Evolutionary conservation across 1,139 yeast genomes (phyloP), one percentile per base, ranked within the genome.

Genomic region (Blastobotrys apis): DNA sequence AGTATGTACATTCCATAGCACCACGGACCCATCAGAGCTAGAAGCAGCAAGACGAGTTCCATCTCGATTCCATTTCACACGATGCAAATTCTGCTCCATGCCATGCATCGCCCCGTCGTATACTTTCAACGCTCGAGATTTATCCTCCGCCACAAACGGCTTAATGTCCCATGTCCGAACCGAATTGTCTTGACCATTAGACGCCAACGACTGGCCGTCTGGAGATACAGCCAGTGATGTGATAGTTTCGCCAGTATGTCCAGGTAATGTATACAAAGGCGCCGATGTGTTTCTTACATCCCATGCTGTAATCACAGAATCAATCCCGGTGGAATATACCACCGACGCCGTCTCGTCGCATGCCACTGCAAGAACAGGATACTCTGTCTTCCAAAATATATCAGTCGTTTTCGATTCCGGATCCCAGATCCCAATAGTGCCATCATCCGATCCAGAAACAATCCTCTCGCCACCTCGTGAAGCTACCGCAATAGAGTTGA

Each of bases 401-500:
- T 73, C 65, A 1, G 75, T 68, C 1, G 53, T 52, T 54, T 76
- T 80, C 12, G 74, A 70, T 45, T 87, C 65, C 17, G 69, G 67
- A 53, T 85, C 95, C 92, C 92, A 85, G 2, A 64, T 35, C 6
- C 68, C 66, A 1, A 75, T 67, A 3, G 62, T 49, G 0, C 90
- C 88, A 55, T 81, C 88, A 55, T 85, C 95, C 15, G 81, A 72
- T 3, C 77, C 87, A 25, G 82, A 73, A 2, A 73, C 68, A 3
- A 74, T 53, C n/a, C 63, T 38, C 20, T 65, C 65, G 3, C 64
- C 57, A 6, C 70, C 58, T 4, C 67, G 53, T 3, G 55, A 52
- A 39, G 64, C 58, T 21, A 57, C 56, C 30, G 62, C 71, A 1
- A 84, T 62, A 50, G 80, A 74, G 55, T 84, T 84, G 3, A 83